Evolutionary conservation across 2,329 filamentous ascomycete species (phyloP).

Genomic region (Aspergillus nomiae): DNA sequence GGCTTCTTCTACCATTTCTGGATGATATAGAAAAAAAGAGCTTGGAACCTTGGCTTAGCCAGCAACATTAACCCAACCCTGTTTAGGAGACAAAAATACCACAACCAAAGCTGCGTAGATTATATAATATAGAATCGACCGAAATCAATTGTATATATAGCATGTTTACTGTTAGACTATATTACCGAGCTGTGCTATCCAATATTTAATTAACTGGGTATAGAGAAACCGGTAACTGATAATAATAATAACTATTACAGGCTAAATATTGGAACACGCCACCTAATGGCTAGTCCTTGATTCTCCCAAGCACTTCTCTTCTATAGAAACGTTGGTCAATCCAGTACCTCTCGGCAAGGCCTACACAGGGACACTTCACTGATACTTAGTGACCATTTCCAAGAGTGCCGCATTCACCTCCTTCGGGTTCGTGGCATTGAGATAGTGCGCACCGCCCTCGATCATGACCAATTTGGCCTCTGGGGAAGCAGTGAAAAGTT

Average conservation of each 20-base stretch:
- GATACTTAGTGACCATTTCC: conserved; percentile 30
- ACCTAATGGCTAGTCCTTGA: neutral
- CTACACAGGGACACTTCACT: neutral
- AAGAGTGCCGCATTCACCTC: conserved; percentile 41
- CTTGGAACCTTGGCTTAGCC: no score
- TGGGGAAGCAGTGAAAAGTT: conserved; percentile 47
- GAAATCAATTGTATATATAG: no score
- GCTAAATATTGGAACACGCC: neutral
- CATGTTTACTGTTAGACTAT: no score
- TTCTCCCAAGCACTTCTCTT: neutral
- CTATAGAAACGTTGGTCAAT: neutral
- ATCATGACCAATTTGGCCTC: conserved; percentile 48
- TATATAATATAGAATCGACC: no score
- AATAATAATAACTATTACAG: neutral
- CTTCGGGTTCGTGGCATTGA: conserved; percentile 49
- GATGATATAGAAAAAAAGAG: no score
- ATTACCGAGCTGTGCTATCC: no score
- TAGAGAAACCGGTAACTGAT: no score
- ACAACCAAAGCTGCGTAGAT: no score
- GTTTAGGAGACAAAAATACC: no score
- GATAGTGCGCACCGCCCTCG: conserved; percentile 53
- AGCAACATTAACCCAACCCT: no score
- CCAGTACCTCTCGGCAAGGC: neutral
- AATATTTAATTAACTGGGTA: no score
- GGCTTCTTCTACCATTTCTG: no score